A percentile compares a stretch with the other conserved stretches of the same genome.
Evolutionary conservation across 208 protist genomes (phyloP).

Genomic region (Herpetomonas muscarum): DNA sequence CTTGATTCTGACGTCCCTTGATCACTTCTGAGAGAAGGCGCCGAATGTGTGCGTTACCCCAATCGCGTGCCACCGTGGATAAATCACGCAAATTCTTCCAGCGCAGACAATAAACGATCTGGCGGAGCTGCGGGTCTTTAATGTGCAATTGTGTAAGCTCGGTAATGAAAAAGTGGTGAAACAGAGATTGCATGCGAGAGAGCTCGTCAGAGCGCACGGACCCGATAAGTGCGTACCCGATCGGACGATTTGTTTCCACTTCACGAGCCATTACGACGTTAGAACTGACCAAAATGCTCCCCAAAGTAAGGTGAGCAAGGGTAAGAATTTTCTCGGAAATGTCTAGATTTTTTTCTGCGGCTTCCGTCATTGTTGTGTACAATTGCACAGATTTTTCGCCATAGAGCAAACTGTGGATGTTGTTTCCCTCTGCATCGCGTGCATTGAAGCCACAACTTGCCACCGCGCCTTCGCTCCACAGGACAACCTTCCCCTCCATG

Average conservation of each 20-base stretch:
- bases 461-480: slow-evolving; percentile 54
- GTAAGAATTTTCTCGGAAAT: slow-evolving; percentile 35
- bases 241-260: slow-evolving; percentile 25
- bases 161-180: slow-evolving; percentile 53
- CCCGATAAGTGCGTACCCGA: slow-evolving; percentile 52
- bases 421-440: slow-evolving; percentile 47
- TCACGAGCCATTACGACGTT: slow-evolving; percentile 36
- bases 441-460: slow-evolving; percentile 40
- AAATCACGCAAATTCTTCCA: slow-evolving; percentile 61
- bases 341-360: slow-evolving; percentile 42
- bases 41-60: slow-evolving; percentile 41
- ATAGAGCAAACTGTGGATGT: slow-evolving; percentile 56
- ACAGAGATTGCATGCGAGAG: slow-evolving; percentile 35
- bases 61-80: slow-evolving; percentile 30
- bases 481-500: slow-evolving; percentile 39
- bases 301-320: slow-evolving; percentile 47
- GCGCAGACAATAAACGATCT: slow-evolving; percentile 51
- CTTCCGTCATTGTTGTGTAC: slow-evolving; percentile 54
- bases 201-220: slow-evolving; percentile 47
- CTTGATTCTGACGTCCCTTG: slow-evolving; percentile 33
- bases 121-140: slow-evolving; percentile 33
- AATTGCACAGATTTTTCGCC: slow-evolving; percentile 53
- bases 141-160: slow-evolving; percentile 31
- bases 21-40: slow-evolving; percentile 49
- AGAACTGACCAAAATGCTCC: slow-evolving; percentile 38